Percentiles rank a stretch among this genome's conserved stretches.
These are phyloP conservation scores for Diospyros kaki DNA, from an alignment of 148 eudicot genomes.

Conservation along the genomic window DNA sequence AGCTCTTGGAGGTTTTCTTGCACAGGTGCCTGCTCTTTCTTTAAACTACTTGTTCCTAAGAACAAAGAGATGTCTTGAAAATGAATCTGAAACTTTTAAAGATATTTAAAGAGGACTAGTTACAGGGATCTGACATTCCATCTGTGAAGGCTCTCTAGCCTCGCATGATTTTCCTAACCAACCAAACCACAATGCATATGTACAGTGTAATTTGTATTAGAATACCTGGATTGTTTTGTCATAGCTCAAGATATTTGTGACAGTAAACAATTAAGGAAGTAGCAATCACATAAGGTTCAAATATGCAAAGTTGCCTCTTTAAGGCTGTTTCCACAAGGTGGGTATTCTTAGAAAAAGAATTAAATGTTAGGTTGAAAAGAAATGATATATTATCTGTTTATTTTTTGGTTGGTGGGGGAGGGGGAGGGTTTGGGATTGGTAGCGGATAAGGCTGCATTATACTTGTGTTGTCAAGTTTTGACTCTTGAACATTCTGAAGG, in stretches of 20 bases:
- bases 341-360: too few relatives aligned
- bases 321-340: too few relatives aligned
- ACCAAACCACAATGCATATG: not conserved
- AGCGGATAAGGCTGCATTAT: not conserved
- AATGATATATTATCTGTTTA: too few relatives aligned
- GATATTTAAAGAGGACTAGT: not conserved
- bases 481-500: not conserved
- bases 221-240: not conserved
- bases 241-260: too few relatives aligned
- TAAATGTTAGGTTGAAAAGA: too few relatives aligned
- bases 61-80: not conserved
- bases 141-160: not conserved
- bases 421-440: not conserved
- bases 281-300: too few relatives aligned
- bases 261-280: too few relatives aligned
- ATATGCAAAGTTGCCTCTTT: too few relatives aligned
- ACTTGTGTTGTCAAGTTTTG: not conserved
- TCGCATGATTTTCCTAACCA: not conserved
- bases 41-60: not conserved
- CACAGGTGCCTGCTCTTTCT: slow-evolving; percentile 28
- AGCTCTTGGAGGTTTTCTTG: slow-evolving; percentile 48
- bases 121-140: not conserved
- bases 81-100: not conserved
- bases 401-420: too few relatives aligned
- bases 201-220: not conserved